Conservation (phyloP, 352 stramenopile species). For the Nothophytophthora sp. region DNA sequence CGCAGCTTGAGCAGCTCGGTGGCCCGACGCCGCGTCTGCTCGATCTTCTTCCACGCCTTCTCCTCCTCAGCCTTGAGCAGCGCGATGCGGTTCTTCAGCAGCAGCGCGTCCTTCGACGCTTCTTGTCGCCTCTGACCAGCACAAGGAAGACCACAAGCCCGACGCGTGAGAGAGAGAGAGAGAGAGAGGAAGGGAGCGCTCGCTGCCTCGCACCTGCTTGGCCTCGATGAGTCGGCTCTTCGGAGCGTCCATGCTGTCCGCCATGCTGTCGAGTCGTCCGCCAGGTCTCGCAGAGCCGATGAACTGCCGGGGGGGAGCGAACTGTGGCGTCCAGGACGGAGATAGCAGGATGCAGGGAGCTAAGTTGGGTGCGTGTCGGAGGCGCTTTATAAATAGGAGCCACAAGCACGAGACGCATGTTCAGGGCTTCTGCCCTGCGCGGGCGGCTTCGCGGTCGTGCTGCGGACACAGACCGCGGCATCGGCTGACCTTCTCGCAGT, state of each 20-base stretch:
- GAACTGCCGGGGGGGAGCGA: no score
- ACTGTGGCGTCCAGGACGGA: no score
- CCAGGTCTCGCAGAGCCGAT: no score
- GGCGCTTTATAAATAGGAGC: no score
- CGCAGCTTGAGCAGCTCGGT: conserved; percentile 71
- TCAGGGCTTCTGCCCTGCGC: no score
- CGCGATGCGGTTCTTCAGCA: conserved; percentile 82
- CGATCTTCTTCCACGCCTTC: conserved; percentile 86
- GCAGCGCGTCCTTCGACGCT: conserved; percentile 66
- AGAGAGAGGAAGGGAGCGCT: not conserved
- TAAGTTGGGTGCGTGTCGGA: no score
- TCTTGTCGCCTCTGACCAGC: conserved; percentile 66
- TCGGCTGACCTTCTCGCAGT: no score
- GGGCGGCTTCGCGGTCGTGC: no score
- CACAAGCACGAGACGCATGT: no score
- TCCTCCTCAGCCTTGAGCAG: conserved; percentile 82
- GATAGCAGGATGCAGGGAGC: no score
- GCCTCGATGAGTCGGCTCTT: conserved; percentile 80
- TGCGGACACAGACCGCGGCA: no score
- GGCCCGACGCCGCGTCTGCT: conserved; percentile 76
- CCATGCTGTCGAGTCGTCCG: conserved; percentile 23
- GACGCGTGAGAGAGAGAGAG: not conserved
- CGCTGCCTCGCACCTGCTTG: conserved; percentile 85
- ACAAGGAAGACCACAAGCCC: conserved; percentile 1
- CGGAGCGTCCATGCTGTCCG: conserved; percentile 37